Evolutionary conservation across 2,329 filamentous ascomycete species (phyloP).

Genomic region (Fusarium multiceps): DNA sequence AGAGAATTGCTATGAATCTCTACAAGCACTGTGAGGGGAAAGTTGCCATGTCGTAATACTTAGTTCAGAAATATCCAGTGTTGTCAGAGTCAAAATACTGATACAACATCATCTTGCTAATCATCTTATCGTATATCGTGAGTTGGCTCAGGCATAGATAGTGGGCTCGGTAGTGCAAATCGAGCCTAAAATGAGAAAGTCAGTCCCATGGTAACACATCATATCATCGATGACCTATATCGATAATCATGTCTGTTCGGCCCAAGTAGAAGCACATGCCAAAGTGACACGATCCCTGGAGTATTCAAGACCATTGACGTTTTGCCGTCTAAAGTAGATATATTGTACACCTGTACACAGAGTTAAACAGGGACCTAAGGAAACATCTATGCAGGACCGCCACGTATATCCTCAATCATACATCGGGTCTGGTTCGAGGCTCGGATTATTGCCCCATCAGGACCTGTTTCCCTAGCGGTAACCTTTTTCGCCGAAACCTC

Average conservation of each 20-base stretch:
- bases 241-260: not conserved
- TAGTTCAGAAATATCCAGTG: not conserved
- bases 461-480: slow-evolving; percentile 40
- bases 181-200: not conserved
- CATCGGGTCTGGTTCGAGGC: slow-evolving; percentile 49
- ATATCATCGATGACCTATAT: slow-evolving; percentile 2
- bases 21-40: not conserved
- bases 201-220: slow-evolving; percentile 1
- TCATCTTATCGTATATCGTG: not conserved
- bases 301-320: slow-evolving; percentile 36
- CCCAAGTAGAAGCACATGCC: slow-evolving; percentile 3
- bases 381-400: slow-evolving; percentile 63
- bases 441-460: slow-evolving; percentile 45
- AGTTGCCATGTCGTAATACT: not conserved
- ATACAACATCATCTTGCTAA: not conserved
- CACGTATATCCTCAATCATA: slow-evolving; percentile 56
- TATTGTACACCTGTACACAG: slow-evolving; percentile 67
- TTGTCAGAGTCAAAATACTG: not conserved
- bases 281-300: slow-evolving; percentile 23
- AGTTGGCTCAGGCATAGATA: not conserved
- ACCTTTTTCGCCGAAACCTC: slow-evolving; percentile 42
- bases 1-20: not conserved
- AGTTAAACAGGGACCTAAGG: slow-evolving; percentile 57
- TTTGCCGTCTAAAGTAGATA: slow-evolving; percentile 59
- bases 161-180: not conserved